phyloP scores from a whole-genome alignment of 2,329 filamentous ascomycete genomes.

The Cytospora piceicola region DNA sequence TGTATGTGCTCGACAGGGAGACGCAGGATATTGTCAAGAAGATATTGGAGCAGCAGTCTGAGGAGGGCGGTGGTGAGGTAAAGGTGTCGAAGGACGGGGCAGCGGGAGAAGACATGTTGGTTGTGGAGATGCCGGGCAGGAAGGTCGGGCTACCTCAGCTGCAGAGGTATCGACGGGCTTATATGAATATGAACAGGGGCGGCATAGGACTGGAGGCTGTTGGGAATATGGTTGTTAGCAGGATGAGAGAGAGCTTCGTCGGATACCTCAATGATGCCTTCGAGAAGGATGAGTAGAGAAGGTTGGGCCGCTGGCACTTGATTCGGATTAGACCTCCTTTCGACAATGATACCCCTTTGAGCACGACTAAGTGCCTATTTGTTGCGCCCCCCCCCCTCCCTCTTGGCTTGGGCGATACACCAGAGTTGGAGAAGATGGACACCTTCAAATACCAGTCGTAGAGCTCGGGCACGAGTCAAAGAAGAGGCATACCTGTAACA shows the following conservation, averaged over 20 bases:
- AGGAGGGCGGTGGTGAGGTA: slow-evolving; percentile 66
- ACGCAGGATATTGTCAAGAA: slow-evolving; percentile 76
- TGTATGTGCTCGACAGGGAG: slow-evolving; percentile 78
- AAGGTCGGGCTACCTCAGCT: slow-evolving; percentile 74
- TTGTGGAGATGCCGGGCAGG: slow-evolving; percentile 67
- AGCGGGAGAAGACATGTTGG: slow-evolving; percentile 49
- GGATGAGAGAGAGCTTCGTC: slow-evolving; percentile 67
- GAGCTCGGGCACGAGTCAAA: no score
- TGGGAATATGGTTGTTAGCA: slow-evolving; percentile 56
- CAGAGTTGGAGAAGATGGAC: no score
- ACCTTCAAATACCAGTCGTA: no score
- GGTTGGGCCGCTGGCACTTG: neutral
- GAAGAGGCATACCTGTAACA: neutral
- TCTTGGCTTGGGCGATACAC: no score
- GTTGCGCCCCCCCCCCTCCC: neutral
- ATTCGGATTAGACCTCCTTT: slow-evolving; percentile 10
- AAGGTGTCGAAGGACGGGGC: slow-evolving; percentile 46
- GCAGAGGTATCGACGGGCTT: slow-evolving; percentile 77
- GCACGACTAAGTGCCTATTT: neutral
- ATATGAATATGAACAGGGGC: slow-evolving; percentile 74
- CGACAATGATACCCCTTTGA: slow-evolving; percentile 26
- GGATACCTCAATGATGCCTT: slow-evolving; percentile 69
- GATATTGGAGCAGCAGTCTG: slow-evolving; percentile 70
- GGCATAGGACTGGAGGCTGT: slow-evolving; percentile 64
- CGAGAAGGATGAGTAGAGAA: slow-evolving; percentile 56